These are phyloP conservation scores for Tuber brumale DNA, from an alignment of 495 filamentous ascomycete species.

Conservation along the genomic window DNA sequence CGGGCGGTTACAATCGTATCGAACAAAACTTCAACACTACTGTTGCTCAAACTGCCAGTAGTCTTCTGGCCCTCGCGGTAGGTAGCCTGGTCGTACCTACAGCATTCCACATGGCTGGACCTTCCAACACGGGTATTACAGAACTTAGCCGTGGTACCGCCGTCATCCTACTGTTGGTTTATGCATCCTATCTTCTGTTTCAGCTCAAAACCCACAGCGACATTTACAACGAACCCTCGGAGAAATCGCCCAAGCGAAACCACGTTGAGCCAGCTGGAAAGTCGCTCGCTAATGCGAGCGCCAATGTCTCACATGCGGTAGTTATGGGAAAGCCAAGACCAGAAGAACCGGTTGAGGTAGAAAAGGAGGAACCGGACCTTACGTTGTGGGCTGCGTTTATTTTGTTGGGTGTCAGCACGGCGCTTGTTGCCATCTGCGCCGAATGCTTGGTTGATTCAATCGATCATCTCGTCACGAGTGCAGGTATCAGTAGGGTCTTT, in stretches of 20 bases:
- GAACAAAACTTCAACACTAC: constrained; percentile 89
- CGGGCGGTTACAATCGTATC: constrained; percentile 68
- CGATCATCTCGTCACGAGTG: constrained; percentile 55
- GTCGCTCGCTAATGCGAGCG: constrained; percentile 9
- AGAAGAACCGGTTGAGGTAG: constrained; percentile 52
- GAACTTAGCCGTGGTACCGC: constrained; percentile 63
- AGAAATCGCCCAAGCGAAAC: constrained; percentile 57
- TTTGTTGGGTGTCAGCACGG: constrained; percentile 65
- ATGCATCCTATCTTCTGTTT: constrained; percentile 71
- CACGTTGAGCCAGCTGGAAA: constrained; percentile 3
- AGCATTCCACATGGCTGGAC: constrained; percentile 59
- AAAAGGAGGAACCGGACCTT: constrained; percentile 63
- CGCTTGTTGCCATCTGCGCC: constrained; percentile 77
- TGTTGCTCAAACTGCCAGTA: constrained; percentile 87
- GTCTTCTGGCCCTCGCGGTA: constrained; percentile 71
- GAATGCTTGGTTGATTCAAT: constrained; percentile 86
- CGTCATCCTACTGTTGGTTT: constrained; percentile 69
- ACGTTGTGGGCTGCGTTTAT: constrained; percentile 60
- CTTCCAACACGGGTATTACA: constrained; percentile 47
- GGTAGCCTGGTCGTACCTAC: constrained; percentile 81
- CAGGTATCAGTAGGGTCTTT: constrained; percentile 62
- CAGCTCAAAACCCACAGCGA: constrained; percentile 69
- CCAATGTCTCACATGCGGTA: constrained; percentile 11
- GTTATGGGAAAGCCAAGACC: constrained; percentile 24
- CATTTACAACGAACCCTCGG: constrained; percentile 66